phyloP scores from a whole-genome alignment of 2,329 filamentous ascomycete genomes.

The Trichoderma sp. region DNA sequence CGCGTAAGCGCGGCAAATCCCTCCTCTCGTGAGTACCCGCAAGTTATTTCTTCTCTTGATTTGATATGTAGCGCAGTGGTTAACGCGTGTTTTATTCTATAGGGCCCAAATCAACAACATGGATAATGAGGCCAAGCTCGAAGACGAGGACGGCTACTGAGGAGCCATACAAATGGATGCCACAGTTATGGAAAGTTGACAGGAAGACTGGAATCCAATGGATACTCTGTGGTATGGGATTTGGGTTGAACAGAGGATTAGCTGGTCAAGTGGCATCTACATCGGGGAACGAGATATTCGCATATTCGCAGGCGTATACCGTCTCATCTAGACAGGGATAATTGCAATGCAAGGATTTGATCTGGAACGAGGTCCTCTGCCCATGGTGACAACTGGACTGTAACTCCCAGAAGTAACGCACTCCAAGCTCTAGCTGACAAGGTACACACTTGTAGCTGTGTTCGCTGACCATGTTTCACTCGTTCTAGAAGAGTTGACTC shows the following conservation, averaged over 20 bases:
- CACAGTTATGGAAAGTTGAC: background rate
- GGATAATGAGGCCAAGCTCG: background rate
- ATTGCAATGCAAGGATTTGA: background rate
- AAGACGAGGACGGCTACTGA: background rate
- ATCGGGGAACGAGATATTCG: background rate
- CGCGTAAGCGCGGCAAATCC: conserved; percentile 34
- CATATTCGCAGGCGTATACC: conserved; percentile 15
- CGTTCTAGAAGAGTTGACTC: no score
- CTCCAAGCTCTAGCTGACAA: no score
- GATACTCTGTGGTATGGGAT: background rate
- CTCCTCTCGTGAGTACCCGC: background rate
- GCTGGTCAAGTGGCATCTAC: conserved; percentile 12
- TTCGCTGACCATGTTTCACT: background rate
- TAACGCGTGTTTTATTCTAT: background rate
- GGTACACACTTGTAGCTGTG: background rate
- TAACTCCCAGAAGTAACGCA: background rate
- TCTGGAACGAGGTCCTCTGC: background rate
- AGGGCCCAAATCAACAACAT: background rate
- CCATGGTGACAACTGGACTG: background rate
- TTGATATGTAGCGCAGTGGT: no score
- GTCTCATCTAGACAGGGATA: conserved; percentile 1
- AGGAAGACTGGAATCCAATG: background rate
- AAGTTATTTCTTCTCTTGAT: background rate
- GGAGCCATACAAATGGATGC: background rate
- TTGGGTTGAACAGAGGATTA: background rate